Base-by-base conservation (phyloP, 805 yeast species). In the Yarrowia osloensis region DNA sequence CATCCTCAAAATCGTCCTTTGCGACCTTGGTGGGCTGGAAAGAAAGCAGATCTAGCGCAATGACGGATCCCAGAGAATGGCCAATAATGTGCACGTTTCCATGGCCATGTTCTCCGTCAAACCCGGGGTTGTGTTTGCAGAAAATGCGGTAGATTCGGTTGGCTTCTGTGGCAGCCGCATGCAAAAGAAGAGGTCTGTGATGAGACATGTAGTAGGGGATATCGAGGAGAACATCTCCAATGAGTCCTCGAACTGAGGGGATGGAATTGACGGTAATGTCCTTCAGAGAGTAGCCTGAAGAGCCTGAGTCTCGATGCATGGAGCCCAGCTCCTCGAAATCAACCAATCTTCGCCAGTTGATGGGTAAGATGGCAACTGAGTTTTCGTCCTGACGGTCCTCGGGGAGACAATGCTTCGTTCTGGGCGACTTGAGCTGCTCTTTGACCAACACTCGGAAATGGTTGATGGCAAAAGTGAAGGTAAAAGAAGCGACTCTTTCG, bases 11-110 rank as follows among this genome's bases (percentile, higher is more conserved):
- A 4, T 70, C 47, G 19, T 57, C 63, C 19, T 57, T 39, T 6
- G 8, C 17, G 4, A 70, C 50, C 1, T 76, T 71, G 1, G 79
- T 72, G 1, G 81, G 81, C 71, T 80, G 82, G 28, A 72, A 71
- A 7, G 80, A 73, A 31, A 93, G 76, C 33, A 94, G 80, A 74
- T 94, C 98, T 72, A 90, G 85, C 1, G 87, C 81, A 42, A 94
- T 90, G 0, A 94, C 88, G 8, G 96, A 88, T 0, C 99, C 99
- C 35, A 94, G 79, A 0, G 98, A 94, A 76, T 94, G 99, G 1
- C 98, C 98, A 69, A 92, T 79, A 1, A 95, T 77, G 76, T 94
- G 98, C 70, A 91, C 87, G 1, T 87, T 87, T 2, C 75, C 73
- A 12, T 78, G 77, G 9, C 66, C 55, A 5, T 33, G 2, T 13